A percentile compares a stretch with the other conserved stretches of the same genome.
These are phyloP conservation scores for Kalmanozyma brasiliensis DNA, from an alignment of 1,284 basidiomycete genomes.

Conservation along the genomic window DNA sequence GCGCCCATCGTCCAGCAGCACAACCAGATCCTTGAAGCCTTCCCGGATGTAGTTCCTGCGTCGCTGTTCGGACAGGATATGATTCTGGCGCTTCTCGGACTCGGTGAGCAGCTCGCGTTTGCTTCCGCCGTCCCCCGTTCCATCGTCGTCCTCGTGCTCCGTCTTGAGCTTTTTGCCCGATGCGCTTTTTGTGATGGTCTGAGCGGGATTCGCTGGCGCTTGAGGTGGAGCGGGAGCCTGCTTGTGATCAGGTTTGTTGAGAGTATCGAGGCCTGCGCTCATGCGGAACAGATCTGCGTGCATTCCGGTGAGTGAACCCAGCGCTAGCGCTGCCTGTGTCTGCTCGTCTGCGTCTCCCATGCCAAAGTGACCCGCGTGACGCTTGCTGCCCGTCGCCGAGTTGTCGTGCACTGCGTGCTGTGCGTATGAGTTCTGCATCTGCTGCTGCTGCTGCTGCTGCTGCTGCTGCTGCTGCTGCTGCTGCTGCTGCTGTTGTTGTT, in stretches of 20 bases:
- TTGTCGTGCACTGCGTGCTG: conserved; percentile 24
- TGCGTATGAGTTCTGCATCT: conserved; percentile 9
- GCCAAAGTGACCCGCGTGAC: conserved; percentile 37
- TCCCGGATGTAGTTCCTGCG: conserved; percentile 65
- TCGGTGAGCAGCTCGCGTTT: conserved; percentile 58
- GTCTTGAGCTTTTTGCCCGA: conserved; percentile 55
- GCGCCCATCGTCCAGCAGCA: conserved; percentile 63
- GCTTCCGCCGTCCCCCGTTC: conserved; percentile 11
- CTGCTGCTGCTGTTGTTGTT: conserved; percentile 10
- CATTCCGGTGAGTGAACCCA: conserved; percentile 42
- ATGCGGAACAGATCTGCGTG: conserved; percentile 54
- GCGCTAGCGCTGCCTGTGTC: conserved; percentile 41
- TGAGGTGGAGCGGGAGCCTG: conserved; percentile 11
- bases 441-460: conserved; percentile 11
- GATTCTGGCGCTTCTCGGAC: conserved; percentile 62
- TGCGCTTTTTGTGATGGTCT: conserved; percentile 5
- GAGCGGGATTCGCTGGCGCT: conserved; percentile 5
- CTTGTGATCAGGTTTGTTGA: conserved; percentile 1
- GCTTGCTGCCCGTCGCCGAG: conserved; percentile 43
- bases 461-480: conserved; percentile 8
- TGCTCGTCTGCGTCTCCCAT: conserved; percentile 38
- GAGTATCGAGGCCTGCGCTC: conserved; percentile 40
- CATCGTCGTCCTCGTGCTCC: conserved; percentile 50
- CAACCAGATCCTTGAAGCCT: conserved; percentile 65
- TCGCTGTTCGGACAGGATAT: conserved; percentile 64